Evolutionary conservation across 2,329 filamentous ascomycete species (phyloP), one percentile per base, ranked within the genome.

Genomic region (Dactylonectria estremocensis): DNA sequence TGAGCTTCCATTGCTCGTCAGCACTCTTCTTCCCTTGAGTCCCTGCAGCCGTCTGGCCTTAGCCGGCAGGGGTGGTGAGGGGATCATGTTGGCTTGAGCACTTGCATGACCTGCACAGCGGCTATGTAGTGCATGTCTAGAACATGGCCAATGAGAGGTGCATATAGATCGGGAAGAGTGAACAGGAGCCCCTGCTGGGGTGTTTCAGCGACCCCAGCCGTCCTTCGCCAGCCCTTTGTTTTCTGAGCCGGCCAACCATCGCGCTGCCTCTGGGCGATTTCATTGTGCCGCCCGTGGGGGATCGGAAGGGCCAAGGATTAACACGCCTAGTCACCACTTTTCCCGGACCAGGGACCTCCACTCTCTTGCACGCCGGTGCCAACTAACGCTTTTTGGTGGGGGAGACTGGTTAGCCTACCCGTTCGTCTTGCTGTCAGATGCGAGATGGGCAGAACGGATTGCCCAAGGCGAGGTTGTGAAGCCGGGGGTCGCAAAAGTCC

Each of bases 41-140:
- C 77, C 77, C 77, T 79, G 77, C 77, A 79, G 76, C 70, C 69
- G 67, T 68, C 66, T 61, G 53, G 67, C 64, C 70, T 63, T 63
- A 64, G 60, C 48, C 48, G 61, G 66, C 74, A 75, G 71, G 76
- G 74, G 59, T 77, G 67, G 68, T 64, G 67, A 71, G 68, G 69
- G 69, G 70, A 66, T 67, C 67, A 74, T 69, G 74, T 73, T 78
- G 77, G 78, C 74, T 79, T 77, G 79, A 80, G 77, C 79, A 81
- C 79, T 80, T 80, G 79, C 80, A 81, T 81, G 74, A 78, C 74
- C 79, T 80, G 79, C 79, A 80, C 77, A 81, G 80, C 80, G 80
- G 80, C 78, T 81, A 82, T 82, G 80, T 81, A 79, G 74, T 75
- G 73, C 72, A 74, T 72, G 75, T 78, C 75, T 77, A 74, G 78